phyloP scores from a whole-genome alignment of 2,329 filamentous ascomycete genomes.

The Periconia macrospinosa region DNA sequence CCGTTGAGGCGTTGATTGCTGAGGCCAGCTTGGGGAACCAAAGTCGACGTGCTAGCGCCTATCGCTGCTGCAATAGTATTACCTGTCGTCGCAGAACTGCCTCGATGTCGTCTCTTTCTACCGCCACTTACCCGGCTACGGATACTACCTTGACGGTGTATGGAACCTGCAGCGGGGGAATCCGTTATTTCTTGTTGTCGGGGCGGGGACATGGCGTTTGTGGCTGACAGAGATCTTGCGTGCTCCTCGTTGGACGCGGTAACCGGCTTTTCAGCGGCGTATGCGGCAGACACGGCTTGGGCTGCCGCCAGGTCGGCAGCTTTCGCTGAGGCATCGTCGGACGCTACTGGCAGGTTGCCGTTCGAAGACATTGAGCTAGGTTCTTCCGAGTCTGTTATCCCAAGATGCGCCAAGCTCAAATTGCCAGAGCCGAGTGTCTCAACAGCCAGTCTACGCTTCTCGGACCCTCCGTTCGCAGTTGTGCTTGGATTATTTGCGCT shows the following conservation, averaged over 20 bases:
- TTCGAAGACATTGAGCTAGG: conserved; percentile 61
- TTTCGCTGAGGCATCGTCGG: conserved; percentile 59
- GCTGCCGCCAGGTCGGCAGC: conserved; percentile 62
- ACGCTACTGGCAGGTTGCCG: conserved; percentile 56
- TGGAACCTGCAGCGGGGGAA: conserved; percentile 52
- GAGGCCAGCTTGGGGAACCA: conserved; percentile 63
- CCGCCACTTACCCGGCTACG: conserved; percentile 57
- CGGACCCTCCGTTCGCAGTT: conserved; percentile 18
- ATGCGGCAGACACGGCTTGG: conserved; percentile 64
- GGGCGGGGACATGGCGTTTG: conserved; percentile 52
- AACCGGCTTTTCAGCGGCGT: conserved; percentile 48
- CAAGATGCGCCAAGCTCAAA: conserved; percentile 84
- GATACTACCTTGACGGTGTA: conserved; percentile 58
- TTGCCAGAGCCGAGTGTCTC: conserved; percentile 89
- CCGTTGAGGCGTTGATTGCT: conserved; percentile 80
- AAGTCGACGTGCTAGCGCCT: conserved; percentile 67
- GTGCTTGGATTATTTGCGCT: conserved; percentile 31
- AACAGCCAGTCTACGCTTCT: conserved; percentile 69
- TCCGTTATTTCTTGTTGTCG: conserved; percentile 68
- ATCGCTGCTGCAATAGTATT: conserved; percentile 73
- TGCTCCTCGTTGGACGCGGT: conserved; percentile 35
- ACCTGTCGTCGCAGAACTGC: conserved; percentile 70
- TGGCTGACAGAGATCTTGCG: conserved; percentile 46
- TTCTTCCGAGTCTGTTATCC: conserved; percentile 68
- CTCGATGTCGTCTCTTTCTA: conserved; percentile 69